These are phyloP conservation scores for Linanthus parryae DNA, from an alignment of 148 eudicot genomes.

Conservation along the genomic window DNA sequence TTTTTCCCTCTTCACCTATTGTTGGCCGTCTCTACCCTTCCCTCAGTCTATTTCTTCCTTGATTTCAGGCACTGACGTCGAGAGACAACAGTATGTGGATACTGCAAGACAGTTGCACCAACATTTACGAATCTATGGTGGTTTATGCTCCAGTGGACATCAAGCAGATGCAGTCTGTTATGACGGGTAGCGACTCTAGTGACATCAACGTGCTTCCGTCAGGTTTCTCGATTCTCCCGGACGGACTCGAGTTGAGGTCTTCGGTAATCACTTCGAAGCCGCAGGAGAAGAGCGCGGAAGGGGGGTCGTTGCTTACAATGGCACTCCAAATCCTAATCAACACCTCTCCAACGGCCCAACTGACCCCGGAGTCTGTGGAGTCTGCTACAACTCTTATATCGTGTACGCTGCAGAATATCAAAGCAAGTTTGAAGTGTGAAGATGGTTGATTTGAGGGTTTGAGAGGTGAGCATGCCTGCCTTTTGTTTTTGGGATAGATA, in stretches of 20 bases:
- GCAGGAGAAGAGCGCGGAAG: conserved; percentile 67
- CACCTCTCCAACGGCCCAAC: conserved; percentile 55
- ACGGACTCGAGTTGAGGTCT: conserved; percentile 82
- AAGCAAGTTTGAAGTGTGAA: conserved; percentile 77
- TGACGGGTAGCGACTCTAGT: conserved; percentile 93
- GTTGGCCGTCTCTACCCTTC: not conserved
- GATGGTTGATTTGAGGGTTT: conserved; percentile 53
- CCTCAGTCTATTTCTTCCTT: not conserved
- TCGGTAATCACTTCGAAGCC: conserved; percentile 58
- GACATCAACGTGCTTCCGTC: conserved; percentile 60
- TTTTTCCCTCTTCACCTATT: not conserved
- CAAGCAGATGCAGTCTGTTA: conserved; percentile 63
- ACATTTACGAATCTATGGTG: conserved; percentile 64
- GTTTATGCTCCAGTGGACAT: conserved; percentile 72
- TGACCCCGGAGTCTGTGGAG: conserved; percentile 62
- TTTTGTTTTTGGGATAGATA: too few relatives aligned
- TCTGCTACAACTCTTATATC: conserved; percentile 64
- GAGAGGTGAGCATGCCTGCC: too few relatives aligned
- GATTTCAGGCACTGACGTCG: conserved; percentile 53
- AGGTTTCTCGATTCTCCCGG: conserved; percentile 85
- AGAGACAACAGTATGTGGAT: conserved; percentile 61
- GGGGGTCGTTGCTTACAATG: conserved; percentile 78
- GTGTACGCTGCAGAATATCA: conserved; percentile 57
- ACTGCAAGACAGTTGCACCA: conserved; percentile 82
- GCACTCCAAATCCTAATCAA: conserved; percentile 75